Conservation (phyloP, 2,329 filamentous ascomycete genomes). For the Huntiella moniliformis region DNA sequence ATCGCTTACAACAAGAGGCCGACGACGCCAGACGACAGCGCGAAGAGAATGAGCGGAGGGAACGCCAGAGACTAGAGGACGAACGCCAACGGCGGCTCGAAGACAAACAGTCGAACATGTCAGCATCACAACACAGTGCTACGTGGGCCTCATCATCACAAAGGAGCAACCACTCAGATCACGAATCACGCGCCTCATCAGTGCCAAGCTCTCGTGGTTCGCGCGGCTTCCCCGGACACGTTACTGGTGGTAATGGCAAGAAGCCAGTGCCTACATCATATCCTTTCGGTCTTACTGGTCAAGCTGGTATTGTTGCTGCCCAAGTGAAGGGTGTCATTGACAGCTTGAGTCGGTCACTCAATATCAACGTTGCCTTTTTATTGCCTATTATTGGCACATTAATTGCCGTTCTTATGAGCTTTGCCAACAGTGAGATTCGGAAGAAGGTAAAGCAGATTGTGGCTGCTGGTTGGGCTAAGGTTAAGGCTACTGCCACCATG, state of each 20-base stretch:
- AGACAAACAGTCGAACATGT: slow-evolving; percentile 30
- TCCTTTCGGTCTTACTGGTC: slow-evolving; percentile 16
- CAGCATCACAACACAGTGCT: slow-evolving; percentile 18
- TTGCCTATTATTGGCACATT: slow-evolving; percentile 58
- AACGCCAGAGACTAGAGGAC: slow-evolving; percentile 33
- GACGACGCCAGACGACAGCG: slow-evolving; percentile 37
- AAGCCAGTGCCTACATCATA: slow-evolving; percentile 14
- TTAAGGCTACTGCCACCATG: slow-evolving; percentile 77
- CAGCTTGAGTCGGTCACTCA: slow-evolving; percentile 30
- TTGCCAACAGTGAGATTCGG: slow-evolving; percentile 57
- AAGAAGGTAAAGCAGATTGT: slow-evolving; percentile 54
- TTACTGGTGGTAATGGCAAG: background rate
- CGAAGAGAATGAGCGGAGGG: slow-evolving; percentile 40
- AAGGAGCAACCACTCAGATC: background rate
- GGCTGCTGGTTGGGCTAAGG: slow-evolving; percentile 57
- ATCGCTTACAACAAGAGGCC: slow-evolving; percentile 34
- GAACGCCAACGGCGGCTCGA: slow-evolving; percentile 24
- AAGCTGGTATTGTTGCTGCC: slow-evolving; percentile 32
- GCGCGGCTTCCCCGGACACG: background rate
- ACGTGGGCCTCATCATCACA: slow-evolving; percentile 4
- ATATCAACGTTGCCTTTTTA: slow-evolving; percentile 37
- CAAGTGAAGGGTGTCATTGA: slow-evolving; percentile 34
- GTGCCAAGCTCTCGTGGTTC: background rate
- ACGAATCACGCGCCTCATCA: background rate
- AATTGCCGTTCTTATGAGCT: slow-evolving; percentile 54